Evolutionary conservation across 495 filamentous ascomycete genomes (phyloP), one percentile per base, ranked within the genome.

Genomic region (Chaetomium tenue): DNA sequence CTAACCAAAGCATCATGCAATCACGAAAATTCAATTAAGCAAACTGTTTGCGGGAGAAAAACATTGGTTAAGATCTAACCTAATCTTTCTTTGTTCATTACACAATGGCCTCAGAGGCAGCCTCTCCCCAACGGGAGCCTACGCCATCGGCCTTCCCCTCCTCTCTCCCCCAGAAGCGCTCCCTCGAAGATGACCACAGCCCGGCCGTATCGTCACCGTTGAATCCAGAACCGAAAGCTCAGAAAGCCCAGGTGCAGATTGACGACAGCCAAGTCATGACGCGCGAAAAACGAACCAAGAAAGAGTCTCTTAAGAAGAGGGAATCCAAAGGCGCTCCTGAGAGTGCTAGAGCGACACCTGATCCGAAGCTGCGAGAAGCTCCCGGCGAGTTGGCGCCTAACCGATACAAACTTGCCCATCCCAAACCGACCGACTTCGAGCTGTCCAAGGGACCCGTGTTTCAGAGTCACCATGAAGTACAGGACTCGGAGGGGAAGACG

Each of bases 261-360:
- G 78, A 78, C 18, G 66, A 72, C 42, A 76, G 74, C n/a, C 63
- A 72, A 23, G 54, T 74, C 20, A 75, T 78, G 68, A 75, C 73
- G 51, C 79, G 77, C 37, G 79, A 78, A 58, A 82, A 81, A 46
- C 76, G 83, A 26, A 83, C 82, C 51, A 89, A 89, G 72, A 90
- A 89, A 67, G 87, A 89, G n/a, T 80, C 85, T 8, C 74, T 86
- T 56, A 93, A 93, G 75, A 92, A 92, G 76, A 83, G 90, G 12
- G 90, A 92, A 74, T 84, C 88, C 52, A 91, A 90, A 67, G 84
- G 82, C 30, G 78, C 80, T 59, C 63, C 69, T 58, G 71, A 81
- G 53, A 78, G 82, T 71, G 72, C 78, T 13, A 76, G 83, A 67
- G 80, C 79, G 7, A 86, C 84, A 5, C 84, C 84, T 20, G 83